Base-by-base conservation (phyloP, 345 rosid genomes). In the Eutrema japonicum region DNA sequence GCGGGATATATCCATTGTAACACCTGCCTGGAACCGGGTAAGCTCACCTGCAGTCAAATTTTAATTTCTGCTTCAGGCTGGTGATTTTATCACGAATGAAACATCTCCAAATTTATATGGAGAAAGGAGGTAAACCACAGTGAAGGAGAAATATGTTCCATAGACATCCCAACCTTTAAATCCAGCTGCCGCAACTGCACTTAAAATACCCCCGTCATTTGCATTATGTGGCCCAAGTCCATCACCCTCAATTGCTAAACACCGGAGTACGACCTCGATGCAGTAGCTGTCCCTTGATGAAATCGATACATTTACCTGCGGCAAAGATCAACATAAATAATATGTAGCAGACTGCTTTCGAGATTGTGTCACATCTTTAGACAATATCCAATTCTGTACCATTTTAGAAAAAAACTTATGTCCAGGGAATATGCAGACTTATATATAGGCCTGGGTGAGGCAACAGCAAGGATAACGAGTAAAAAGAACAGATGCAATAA, bases 1-100 rank as follows among this genome's bases (percentile, higher is more conserved):
- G 74, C 96, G 83, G 64, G 94, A 95, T 67, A 95, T 95, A 81
- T 88, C 96, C 93, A 90, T 82, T 30, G 98, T 86, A 47, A 95
- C 96, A 76, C 99, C 99, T 10, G 81, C 75, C 78, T 88, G 96
- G 77, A 95, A 92, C 77, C 93, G 85, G 59, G 64, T 77, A 85
- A 95, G 99, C 84, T 95, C 99, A 60, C 99, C 99, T 95, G 76
- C 80, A 84, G 74, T 51, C 53, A 76, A 59, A 45, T 46, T 61
- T 53, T 1, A 60, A 0, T 16, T 37, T 35, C 37, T 18, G 45
- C 14, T 52, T 52, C 35, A 16, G 12, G 58, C 55, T 52, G 50
- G 10, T 61, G 68, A 60, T 51, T 57, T 74, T 18, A 66, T 66
- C 49, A 57, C 10, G 52, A 35, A 41, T 59, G 29, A 70, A 36